A percentile compares a stretch with the other conserved stretches of the same genome.
Evolutionary conservation across 257 asterid species (phyloP).

Genomic region (Nyctanthes arbortristis): DNA sequence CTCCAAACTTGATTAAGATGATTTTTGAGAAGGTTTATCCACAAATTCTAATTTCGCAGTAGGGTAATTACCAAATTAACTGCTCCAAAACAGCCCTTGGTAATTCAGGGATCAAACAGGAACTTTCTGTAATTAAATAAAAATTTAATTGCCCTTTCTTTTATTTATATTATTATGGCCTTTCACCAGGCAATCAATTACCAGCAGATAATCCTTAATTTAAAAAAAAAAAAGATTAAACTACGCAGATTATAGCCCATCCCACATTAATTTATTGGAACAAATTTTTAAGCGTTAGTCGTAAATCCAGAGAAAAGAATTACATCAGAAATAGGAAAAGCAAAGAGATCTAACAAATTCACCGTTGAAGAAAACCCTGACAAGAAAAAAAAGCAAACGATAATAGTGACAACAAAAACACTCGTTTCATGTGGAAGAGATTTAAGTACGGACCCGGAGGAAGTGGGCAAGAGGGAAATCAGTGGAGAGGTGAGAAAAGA

Average conservation of each 20-base stretch:
- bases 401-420: not conserved
- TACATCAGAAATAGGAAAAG: not conserved
- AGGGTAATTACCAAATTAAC: not conserved
- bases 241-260: too few species aligned
- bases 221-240: too few species aligned
- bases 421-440: not conserved
- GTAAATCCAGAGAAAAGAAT: not conserved
- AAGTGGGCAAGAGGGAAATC: conserved; percentile 94
- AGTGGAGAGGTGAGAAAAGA: conserved; percentile 85
- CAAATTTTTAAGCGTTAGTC: not conserved
- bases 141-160: not conserved
- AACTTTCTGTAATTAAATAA: not conserved
- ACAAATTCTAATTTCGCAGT: conserved; percentile 5
- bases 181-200: not conserved
- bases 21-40: too few species aligned
- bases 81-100: not conserved
- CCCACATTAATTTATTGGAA: not conserved
- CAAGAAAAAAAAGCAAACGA: not conserved
- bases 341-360: not conserved
- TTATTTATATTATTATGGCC: too few species aligned
- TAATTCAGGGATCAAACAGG: not conserved
- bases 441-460: conserved; percentile 53
- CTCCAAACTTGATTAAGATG: not conserved
- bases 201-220: not conserved
- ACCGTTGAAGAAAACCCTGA: not conserved